A percentile compares a stretch with the other conserved stretches of the same genome.
Evolutionary conservation across 1,284 basidiomycete species (phyloP).

Genomic region (Hypsizygus ulmarius): DNA sequence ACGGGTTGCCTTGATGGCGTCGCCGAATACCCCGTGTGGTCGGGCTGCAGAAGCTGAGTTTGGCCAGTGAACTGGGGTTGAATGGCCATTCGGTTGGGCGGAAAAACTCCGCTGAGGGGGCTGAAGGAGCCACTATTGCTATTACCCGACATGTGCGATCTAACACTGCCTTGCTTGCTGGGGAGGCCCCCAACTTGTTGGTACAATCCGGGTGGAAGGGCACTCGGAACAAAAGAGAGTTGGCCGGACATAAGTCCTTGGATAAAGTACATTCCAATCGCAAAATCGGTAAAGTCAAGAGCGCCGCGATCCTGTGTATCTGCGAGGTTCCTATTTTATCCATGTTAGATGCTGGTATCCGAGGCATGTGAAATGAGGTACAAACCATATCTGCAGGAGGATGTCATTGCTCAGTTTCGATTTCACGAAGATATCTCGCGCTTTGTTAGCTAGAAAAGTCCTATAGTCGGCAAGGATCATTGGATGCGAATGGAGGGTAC

Average conservation of each 20-base stretch:
- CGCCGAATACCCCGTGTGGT: constrained; percentile 35
- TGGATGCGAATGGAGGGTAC: constrained; percentile 19
- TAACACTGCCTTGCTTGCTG: constrained; percentile 33
- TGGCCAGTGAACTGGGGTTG: constrained; percentile 69
- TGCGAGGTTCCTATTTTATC: constrained; percentile 73
- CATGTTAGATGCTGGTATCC: constrained; percentile 5
- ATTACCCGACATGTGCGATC: constrained; percentile 58
- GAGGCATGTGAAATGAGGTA: constrained; percentile 7
- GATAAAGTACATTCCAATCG: constrained; percentile 96
- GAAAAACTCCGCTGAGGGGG: constrained; percentile 43
- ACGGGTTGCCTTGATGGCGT: constrained; percentile 32
- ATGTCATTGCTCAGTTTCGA: constrained; percentile 89
- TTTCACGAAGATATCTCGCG: constrained; percentile 90
- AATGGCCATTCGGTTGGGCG: constrained; percentile 33
- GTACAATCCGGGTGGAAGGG: constrained; percentile 88
- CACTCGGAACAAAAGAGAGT: constrained; percentile 71
- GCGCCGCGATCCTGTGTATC: constrained; percentile 92
- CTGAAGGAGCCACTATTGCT: constrained; percentile 50
- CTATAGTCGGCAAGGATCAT: constrained; percentile 6
- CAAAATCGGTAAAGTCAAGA: constrained; percentile 91
- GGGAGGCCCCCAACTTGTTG: constrained; percentile 66
- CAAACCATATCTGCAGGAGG: constrained; percentile 92
- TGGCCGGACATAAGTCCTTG: constrained; percentile 87
- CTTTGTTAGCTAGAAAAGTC: constrained; percentile 73
- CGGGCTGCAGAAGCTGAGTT: constrained; percentile 40